These are phyloP conservation scores for Venturia nashicola DNA, from an alignment of 2,329 filamentous ascomycete genomes.

Conservation along the genomic window DNA sequence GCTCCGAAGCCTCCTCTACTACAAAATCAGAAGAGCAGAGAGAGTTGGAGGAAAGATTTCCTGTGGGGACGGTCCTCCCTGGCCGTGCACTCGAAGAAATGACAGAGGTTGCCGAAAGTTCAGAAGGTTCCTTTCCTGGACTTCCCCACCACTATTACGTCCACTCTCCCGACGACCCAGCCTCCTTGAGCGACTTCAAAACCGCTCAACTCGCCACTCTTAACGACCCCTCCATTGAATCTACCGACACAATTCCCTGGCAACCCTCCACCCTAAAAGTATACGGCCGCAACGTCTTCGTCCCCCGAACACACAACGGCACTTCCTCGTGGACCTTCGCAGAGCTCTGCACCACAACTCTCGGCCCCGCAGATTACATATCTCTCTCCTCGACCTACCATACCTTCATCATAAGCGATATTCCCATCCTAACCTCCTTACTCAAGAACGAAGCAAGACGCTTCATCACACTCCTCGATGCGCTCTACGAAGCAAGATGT, in stretches of 20 bases:
- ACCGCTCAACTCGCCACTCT: not conserved
- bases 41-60: not conserved
- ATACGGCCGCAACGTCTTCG: constrained; percentile 51
- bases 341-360: constrained; percentile 50
- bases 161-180: not conserved
- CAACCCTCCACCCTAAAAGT: constrained; percentile 33
- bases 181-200: not conserved
- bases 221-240: not conserved
- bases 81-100: not conserved
- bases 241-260: constrained; percentile 26
- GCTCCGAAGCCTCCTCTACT: constrained; percentile 27
- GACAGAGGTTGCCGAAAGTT: not conserved
- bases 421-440: constrained; percentile 53
- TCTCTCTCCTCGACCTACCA: constrained; percentile 69
- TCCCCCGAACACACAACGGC: constrained; percentile 47
- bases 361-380: constrained; percentile 74
- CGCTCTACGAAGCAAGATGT: constrained; percentile 70
- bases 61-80: not conserved
- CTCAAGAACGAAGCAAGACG: constrained; percentile 73
- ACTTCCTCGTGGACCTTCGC: constrained; percentile 54
- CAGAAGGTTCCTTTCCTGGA: not conserved
- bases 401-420: constrained; percentile 59
- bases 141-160: not conserved
- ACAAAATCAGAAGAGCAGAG: constrained; percentile 2
- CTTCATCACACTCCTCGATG: constrained; percentile 70